Percentiles rank a stretch among this genome's conserved stretches.
Evolutionary conservation across 768 basidiomycete species (phyloP).

Genomic region (Xerocomellus amylosporus): DNA sequence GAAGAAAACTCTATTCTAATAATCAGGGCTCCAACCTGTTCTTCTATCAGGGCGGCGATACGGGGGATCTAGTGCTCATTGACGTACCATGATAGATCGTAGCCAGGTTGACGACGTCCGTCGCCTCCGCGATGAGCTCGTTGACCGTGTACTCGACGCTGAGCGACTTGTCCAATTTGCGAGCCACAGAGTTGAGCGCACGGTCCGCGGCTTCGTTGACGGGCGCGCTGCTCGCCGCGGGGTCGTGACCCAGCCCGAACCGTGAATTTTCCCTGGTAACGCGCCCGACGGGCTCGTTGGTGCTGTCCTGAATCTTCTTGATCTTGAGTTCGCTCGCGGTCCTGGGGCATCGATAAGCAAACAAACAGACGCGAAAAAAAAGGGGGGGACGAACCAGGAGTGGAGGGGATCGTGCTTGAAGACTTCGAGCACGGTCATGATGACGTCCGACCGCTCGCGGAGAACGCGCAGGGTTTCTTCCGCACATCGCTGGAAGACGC

Average conservation of each 20-base stretch:
- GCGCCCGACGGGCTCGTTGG: slow-evolving; percentile 25
- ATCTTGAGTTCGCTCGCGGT: slow-evolving; percentile 76
- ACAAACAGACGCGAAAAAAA: background rate
- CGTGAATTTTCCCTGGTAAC: slow-evolving; percentile 25
- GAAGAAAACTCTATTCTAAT: slow-evolving; percentile 16
- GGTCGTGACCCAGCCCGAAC: slow-evolving; percentile 56
- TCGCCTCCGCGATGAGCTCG: slow-evolving; percentile 86
- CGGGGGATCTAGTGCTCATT: background rate
- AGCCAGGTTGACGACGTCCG: slow-evolving; percentile 69
- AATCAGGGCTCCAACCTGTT: slow-evolving; percentile 45
- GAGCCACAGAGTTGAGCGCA: slow-evolving; percentile 72
- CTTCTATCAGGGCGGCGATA: slow-evolving; percentile 1
- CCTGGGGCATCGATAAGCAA: slow-evolving; percentile 41
- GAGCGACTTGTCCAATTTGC: slow-evolving; percentile 80
- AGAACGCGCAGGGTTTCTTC: slow-evolving; percentile 94
- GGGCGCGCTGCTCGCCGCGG: slow-evolving; percentile 51
- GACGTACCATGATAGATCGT: slow-evolving; percentile 72
- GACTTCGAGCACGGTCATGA: slow-evolving; percentile 94
- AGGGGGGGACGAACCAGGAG: slow-evolving; percentile 60
- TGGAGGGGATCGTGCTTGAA: slow-evolving; percentile 97
- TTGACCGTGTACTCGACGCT: slow-evolving; percentile 94
- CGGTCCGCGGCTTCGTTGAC: slow-evolving; percentile 89
- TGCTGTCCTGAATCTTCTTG: slow-evolving; percentile 55
- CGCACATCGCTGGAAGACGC: slow-evolving; percentile 92
- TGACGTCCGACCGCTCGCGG: slow-evolving; percentile 77